Base-by-base conservation (phyloP, 805 yeast species). In the Starmera quercuum region DNA sequence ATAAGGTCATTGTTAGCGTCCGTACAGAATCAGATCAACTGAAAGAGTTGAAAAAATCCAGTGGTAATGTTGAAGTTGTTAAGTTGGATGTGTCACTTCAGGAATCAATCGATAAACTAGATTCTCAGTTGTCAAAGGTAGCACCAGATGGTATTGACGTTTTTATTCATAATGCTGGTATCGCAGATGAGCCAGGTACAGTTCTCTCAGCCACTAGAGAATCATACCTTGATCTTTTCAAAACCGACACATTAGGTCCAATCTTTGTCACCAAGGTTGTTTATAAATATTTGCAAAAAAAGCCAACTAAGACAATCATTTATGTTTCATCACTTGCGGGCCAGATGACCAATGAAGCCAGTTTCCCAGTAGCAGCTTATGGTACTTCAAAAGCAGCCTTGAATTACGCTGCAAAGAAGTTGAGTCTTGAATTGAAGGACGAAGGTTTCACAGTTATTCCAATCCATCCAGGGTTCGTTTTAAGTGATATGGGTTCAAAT, bases 381-480 rank as follows among this genome's bases (percentile, higher is more conserved):
- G 60, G 58, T 10, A 42, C 39, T 6, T 58, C 63, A 8, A 58
- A 59, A 37, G 54, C 57, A 5, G 61, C 58, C 2, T 29, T 56
- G 7, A 58, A 58, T 44, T 44, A 33, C 31, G 13, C 39, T 12
- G 35, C 34, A 15, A 47, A 37, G 31, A 38, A 38, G 21, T 29
- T 54, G 22, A 31, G 43, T 16, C 16, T 29, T 15, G 52, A 50
- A 20, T 26, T 36, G 5, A 38, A 31, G 3, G 29, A 16, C 8
- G 46, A 49, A 19, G 42, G 37, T 6, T 39, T 39, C 32, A 39
- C 44, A 8, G 40, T 46, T 14, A 29, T 41, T 26, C 40, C 49
- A 2, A 6, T 44, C 8, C 42, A 39, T 33, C 54, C 54, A 5
- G 41, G 42, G 19, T 2, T 34, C 9, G 42, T 38, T 19, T 20